Evolutionary conservation across 192 early-diverging fungal genomes (phyloP), one percentile per base, ranked within the genome.

Genomic region (Coemansia biformis): DNA sequence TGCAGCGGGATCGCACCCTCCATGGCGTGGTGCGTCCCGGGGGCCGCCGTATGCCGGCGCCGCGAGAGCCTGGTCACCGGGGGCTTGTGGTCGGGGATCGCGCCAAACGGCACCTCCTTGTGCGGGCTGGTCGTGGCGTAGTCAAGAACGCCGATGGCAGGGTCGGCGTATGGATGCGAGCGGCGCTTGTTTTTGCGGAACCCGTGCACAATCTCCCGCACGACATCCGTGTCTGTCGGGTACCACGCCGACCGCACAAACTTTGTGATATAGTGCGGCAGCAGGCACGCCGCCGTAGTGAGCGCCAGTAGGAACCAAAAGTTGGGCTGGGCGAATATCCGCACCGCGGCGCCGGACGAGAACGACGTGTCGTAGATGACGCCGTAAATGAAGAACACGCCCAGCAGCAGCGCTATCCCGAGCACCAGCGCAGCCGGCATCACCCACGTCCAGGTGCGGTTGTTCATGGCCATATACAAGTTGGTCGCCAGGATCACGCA

Each of bases 201-300:
- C 2, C 41, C 47, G 28, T 71, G 60, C 17, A 82, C 72, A 48
- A 83, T 77, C 73, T 93, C 92, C 36, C 88, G 89, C 39, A 96
- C 79, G 31, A 96, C 80, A 22, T 92, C 84, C 7, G 83, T 82
- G 63, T 96, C 89, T 34, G 77, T 87, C 1, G 93, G 93, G 26
- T 70, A 69, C 55, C 86, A 80, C 28, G 81, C 78, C 23, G 88
- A 85, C 13, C 78, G 68, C 32, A 76, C 60, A 58, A 83, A 86
- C 66, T 85, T 83, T 36, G 75, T 66, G 22, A 77, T 63, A 35
- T 83, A 74, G 32, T 88, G 84, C 16, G 93, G 93, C 51, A 89
- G 48, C 61, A 87, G 78, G 31, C 88, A 87, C 15, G 83, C 29
- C 0, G 81, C 40, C 4, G 81, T 59, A 0, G 77, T 75, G 16